Evolutionary conservation across 331 rosid genomes (phyloP).

Genomic region (Rhamnella rubrinervis): DNA sequence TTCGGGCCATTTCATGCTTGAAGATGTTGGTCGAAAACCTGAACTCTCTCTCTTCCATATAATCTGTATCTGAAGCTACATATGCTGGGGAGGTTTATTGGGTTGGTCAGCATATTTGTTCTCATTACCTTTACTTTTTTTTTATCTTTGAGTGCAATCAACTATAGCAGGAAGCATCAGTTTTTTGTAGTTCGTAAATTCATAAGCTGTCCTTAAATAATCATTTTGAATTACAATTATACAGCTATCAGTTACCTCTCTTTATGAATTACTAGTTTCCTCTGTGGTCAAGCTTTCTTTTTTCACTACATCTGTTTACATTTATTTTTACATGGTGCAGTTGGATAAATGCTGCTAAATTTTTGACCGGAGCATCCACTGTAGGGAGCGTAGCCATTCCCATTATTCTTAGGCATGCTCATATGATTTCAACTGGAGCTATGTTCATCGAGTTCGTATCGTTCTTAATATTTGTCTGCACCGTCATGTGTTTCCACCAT

Average conservation of each 20-base stretch:
- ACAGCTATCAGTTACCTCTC: not conserved
- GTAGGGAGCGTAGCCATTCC: conserved; percentile 95
- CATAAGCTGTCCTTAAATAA: not conserved
- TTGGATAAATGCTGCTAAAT: conserved; percentile 95
- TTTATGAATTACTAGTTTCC: too few relatives aligned
- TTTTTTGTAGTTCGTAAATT: not conserved
- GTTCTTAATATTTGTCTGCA: conserved; percentile 84
- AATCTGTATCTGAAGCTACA: too few relatives aligned
- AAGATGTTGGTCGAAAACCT: too few relatives aligned
- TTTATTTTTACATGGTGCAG: conserved; percentile 40
- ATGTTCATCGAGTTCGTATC: conserved; percentile 93
- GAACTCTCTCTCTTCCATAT: too few relatives aligned
- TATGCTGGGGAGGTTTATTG: too few relatives aligned
- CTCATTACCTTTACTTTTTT: too few relatives aligned
- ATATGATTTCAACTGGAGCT: conserved; percentile 91
- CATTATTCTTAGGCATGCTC: conserved; percentile 84
- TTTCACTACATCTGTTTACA: not conserved
- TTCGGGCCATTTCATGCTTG: not conserved
- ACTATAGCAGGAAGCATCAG: too few relatives aligned
- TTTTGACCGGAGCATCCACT: conserved; percentile 90
- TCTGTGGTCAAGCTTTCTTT: too few relatives aligned
- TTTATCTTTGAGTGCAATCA: too few relatives aligned
- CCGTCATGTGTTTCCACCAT: conserved; percentile 89
- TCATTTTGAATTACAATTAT: not conserved
- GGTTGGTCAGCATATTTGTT: too few relatives aligned